Base-by-base conservation (phyloP, 768 basidiomycete species). In the Pleurotus salmoneostramineus region DNA sequence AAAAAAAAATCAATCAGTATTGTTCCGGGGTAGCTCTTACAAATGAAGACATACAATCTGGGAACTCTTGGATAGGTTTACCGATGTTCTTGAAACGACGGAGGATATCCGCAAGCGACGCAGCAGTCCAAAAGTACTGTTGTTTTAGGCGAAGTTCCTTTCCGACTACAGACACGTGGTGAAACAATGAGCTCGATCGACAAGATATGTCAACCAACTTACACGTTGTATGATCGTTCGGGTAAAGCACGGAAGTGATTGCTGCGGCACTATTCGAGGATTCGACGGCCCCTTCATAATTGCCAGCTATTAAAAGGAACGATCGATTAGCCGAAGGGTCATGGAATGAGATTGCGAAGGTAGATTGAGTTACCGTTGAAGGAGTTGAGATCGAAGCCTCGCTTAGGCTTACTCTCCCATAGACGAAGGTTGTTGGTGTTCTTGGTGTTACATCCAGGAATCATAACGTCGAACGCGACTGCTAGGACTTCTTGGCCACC, bases 401-500 rank as follows among this genome's bases (percentile, higher is more conserved):
- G 78, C 78, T 93, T 92, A 21, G 93, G 87, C 74, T 88, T 88
- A 67, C 80, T 87, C 76, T 89, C 92, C 92, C 87, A 92, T 56
- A 85, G 77, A 60, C 90, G 78, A 63, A 98, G 75, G 72, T 97
- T 98, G 77, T 96, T 95, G 51, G 92, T 94, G 61, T 87, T 94
- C 71, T 79, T 81, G 43, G 91, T 95, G 67, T 84, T 33, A 36
- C 40, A 94, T 3, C 93, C 89, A 4, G 95, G 95, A 63, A 98
- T 91, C 76, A 96, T 96, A 15, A 93, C 87, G 68, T 98, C 96
- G 67, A 96, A 95, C 0, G 95, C 96, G 45, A 95, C 82, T 0
- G 96, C 96, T 32, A 96, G 69, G 33, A 97, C 94, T 71, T 97
- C 93, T 72, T 95, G 91, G 0, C 96, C 96, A 6, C 95, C 96